A percentile compares a stretch with the other conserved stretches of the same genome.
Conservation (phyloP, 1,284 basidiomycete species). For the Tilletia indica region DNA sequence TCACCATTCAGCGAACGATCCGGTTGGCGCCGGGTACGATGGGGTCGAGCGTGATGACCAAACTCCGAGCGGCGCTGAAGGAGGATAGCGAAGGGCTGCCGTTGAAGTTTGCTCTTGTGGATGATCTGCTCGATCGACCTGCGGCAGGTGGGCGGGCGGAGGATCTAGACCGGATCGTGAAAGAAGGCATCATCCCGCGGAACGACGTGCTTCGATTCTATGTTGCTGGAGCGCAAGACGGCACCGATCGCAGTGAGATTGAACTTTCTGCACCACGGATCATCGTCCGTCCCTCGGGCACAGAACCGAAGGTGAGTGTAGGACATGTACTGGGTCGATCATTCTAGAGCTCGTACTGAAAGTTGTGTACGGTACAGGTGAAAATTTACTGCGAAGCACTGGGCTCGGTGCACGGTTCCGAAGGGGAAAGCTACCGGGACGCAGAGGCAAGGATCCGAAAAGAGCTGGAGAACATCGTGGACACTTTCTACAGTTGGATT, state of each 20-base stretch:
- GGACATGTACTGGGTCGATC: background rate
- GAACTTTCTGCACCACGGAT: conserved; percentile 41
- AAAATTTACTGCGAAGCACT: conserved; percentile 47
- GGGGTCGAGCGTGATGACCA: conserved; percentile 42
- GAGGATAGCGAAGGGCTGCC: conserved; percentile 23
- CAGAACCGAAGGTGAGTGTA: conserved; percentile 35
- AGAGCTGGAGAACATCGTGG: conserved; percentile 36
- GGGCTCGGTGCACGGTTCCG: conserved; percentile 26
- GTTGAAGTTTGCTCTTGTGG: conserved; percentile 34
- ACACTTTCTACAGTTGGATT: conserved; percentile 30
- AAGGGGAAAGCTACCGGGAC: conserved; percentile 30
- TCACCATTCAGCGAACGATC: conserved; percentile 47
- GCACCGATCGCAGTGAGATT: conserved; percentile 30
- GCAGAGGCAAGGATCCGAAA: conserved; percentile 31
- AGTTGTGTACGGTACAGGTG: conserved; percentile 21
- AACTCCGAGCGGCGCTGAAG: conserved; percentile 33
- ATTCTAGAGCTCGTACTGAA: background rate
- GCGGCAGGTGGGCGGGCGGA: conserved; percentile 33
- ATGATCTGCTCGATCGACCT: conserved; percentile 30
- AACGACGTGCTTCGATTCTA: conserved; percentile 50
- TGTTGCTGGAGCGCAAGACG: conserved; percentile 21
- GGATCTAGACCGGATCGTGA: conserved; percentile 4
- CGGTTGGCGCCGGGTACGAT: conserved; percentile 36
- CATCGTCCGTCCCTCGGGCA: conserved; percentile 45
- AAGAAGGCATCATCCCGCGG: conserved; percentile 28